Base-by-base conservation (phyloP, 2,329 filamentous ascomycete genomes). In the Scopulariopsis brevicaulis region DNA sequence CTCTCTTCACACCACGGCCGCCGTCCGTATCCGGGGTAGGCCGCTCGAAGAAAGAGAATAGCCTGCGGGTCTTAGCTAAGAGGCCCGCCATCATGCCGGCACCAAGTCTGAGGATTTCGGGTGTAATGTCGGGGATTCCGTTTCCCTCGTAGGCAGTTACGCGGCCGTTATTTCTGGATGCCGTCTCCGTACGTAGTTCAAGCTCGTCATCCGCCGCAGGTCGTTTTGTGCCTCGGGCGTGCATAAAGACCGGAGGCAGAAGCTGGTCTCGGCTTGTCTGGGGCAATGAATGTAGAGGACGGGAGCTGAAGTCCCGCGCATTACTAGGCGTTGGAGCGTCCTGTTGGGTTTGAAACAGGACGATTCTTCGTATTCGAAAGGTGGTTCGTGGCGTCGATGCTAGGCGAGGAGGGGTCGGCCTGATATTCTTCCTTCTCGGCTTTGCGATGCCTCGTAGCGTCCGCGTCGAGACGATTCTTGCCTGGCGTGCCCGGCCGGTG, bases 21-120 rank as follows among this genome's bases (percentile, higher is more conserved):
- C 32, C 22, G 8, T 58, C 56, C 10, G 18, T 35, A 32, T 54
- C 37, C 12, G 25, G 22, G 11, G 56, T 10, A 14, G 48, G 56
- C 18, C 35, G 35, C 56, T 53, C 51, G 15, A 53, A 54, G 15
- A 53, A 53, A 18, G 56, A 46, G 15, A 34, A 46, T 8, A 58
- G 22, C 32, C 51, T 32, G 15, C 55, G 48, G 2, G 46, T 28
- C 12, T 50, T 46, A 18, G 48, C 24, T 18, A 58, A 40, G 2
- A 58, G 25, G 24, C n/a, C 37, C 35, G 51, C 46, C 56, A 58
- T 58, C 10, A 18, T 58, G 32, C n/a, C 40, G 15, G 32, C n/a
- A 7, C 40, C 25, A 37, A 35, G 11, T 28, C 24, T 34, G 14
- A 34, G 35, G 18, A 34, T 22, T n/a, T n/a, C 56, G 4, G 35